Conservation (phyloP, 306 rosid genomes). For the Cicer yamashitae region DNA sequence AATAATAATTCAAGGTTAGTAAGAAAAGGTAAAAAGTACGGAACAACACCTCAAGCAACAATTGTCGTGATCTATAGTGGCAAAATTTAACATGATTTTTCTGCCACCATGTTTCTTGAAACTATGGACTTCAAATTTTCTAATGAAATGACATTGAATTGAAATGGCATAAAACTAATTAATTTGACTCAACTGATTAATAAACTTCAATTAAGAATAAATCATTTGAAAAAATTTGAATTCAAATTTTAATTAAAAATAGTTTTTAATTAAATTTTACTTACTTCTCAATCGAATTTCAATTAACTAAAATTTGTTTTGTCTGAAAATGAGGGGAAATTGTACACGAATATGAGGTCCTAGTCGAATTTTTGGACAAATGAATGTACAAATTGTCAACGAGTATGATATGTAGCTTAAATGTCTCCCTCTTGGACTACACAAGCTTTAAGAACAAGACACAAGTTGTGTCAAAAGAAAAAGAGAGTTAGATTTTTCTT, state of each 20-base stretch:
- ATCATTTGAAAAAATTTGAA: no score
- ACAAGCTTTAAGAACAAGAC: conserved; percentile 48
- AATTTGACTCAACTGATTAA: no score
- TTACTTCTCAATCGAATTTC: no score
- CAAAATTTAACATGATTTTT: conserved; percentile 15
- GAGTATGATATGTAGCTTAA: conserved; percentile 43
- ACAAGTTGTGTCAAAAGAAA: conserved; percentile 44
- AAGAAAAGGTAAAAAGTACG: not conserved
- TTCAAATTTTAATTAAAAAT: no score
- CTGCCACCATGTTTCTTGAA: conserved; percentile 21
- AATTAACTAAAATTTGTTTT: no score
- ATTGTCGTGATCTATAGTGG: conserved; percentile 3
- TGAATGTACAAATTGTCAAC: conserved; percentile 48
- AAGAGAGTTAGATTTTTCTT: conserved; percentile 23
- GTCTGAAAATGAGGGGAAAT: not conserved
- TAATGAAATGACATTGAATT: conserved; percentile 37
- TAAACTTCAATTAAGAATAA: no score
- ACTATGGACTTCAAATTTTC: conserved; percentile 33
- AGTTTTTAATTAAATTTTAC: no score
- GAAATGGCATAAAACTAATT: not conserved
- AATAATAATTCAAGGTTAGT: not conserved
- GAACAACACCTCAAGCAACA: not conserved
- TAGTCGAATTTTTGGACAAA: conserved; percentile 50
- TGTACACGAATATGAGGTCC: conserved; percentile 47
- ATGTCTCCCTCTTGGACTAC: conserved; percentile 56